Conservation (phyloP, 2,329 filamentous ascomycete genomes). For the Zalaria obscura region DNA sequence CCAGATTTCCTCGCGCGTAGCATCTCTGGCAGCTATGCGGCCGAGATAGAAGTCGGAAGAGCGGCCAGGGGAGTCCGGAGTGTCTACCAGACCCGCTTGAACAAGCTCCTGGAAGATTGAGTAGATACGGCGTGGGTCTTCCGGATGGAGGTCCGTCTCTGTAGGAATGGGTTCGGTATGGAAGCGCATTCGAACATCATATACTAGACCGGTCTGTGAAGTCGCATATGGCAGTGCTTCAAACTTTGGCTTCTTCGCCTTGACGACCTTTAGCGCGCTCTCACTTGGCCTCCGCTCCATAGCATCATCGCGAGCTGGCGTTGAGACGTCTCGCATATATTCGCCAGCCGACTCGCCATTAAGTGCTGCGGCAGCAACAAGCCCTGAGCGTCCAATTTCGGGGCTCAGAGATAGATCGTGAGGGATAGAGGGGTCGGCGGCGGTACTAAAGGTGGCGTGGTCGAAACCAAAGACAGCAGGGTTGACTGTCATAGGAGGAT, state of each 20-base stretch:
- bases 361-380: neutral
- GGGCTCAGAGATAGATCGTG: neutral
- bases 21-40: conserved; percentile 64
- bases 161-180: conserved; percentile 57
- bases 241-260: conserved; percentile 15
- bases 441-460: conserved; percentile 90
- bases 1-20: conserved; percentile 66
- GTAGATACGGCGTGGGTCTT: conserved; percentile 84
- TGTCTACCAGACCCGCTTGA: conserved; percentile 62
- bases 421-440: conserved; percentile 22
- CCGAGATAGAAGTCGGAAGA: conserved; percentile 40
- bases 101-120: conserved; percentile 86
- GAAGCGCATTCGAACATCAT: conserved; percentile 90
- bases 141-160: conserved; percentile 67
- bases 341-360: neutral
- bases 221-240: conserved; percentile 21
- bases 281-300: neutral
- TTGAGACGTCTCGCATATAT: neutral
- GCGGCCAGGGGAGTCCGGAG: conserved; percentile 35
- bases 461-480: conserved; percentile 91
- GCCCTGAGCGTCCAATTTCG: neutral
- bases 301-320: neutral
- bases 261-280: neutral
- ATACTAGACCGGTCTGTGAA: conserved; percentile 37
- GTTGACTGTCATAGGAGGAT: neutral